Evolutionary conservation across 495 filamentous ascomycete species (phyloP), one percentile per base, ranked within the genome.

Genomic region (Xylaria intraflava): DNA sequence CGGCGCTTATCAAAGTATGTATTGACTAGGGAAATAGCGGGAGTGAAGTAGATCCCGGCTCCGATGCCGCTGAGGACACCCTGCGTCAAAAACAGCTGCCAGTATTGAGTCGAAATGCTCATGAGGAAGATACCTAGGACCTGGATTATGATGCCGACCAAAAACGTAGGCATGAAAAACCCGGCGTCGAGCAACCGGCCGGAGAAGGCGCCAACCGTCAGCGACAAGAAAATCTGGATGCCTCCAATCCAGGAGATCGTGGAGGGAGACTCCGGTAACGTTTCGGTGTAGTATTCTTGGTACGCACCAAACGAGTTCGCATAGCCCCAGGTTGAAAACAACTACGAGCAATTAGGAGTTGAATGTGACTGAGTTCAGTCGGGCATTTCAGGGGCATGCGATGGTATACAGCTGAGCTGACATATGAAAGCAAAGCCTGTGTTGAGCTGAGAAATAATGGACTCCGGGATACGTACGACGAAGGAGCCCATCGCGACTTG

Each of bases 1-100:
- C 87, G 77, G 20, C 78, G 80, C 59, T 76, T 82, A 14, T 68
- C 72, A 55, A 96, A 96, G 59, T 95, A 94, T 0, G 88, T 91
- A 7, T 83, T 78, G n/a, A 89, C 70, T 3, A 89, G 66, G 0
- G 87, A 78, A 44, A 92, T 64, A 2, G 78, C 76, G 0, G 87
- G 87, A 35, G 78, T 85, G 64, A 89, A 93, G 60, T 89, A 72
- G 2, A 87, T 76, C 0, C 89, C 89, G 53, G 82, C 81, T 0
- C 85, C 88, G 12, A 93, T 58, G 0, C 90, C 89, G 45, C 79
- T 77, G 16, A 82, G 78, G 16, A 94, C 81, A 64, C 90, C 91
- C 62, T 96, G 91, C 0, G 90, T 79, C 1, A 96, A 76, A 57
- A 96, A 83, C 0, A 95, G 60, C 51, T 93, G 89, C 83, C 85